These are phyloP conservation scores for Penicillium simplicissimum DNA, from an alignment of 495 filamentous ascomycete species.

Conservation along the genomic window DNA sequence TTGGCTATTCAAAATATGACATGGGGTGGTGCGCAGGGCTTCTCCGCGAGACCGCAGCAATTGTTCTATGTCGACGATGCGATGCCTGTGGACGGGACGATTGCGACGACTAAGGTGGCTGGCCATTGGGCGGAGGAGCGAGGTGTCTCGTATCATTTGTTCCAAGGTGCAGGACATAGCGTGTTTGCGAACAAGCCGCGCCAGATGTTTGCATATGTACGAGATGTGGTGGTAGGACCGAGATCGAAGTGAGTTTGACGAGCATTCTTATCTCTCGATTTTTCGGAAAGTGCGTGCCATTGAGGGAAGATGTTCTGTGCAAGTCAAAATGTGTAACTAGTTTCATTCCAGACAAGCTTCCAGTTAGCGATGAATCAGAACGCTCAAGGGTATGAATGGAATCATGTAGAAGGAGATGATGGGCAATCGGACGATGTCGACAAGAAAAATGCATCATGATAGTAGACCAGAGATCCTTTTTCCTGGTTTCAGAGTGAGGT, in stretches of 20 bases:
- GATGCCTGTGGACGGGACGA: slow-evolving; percentile 8
- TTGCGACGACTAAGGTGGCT: slow-evolving; percentile 11
- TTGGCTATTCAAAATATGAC: slow-evolving; percentile 48
- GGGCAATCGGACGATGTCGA: slow-evolving; percentile 28
- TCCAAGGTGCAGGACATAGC: slow-evolving; percentile 37
- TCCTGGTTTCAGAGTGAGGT: slow-evolving; percentile 15
- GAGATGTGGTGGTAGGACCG: slow-evolving; percentile 36
- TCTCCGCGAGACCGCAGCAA: slow-evolving; percentile 18
- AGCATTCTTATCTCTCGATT: not conserved
- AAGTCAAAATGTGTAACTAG: not conserved
- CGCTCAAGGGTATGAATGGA: not conserved
- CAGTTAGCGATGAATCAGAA: not conserved
- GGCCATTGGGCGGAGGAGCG: slow-evolving; percentile 35
- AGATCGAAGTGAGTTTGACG: slow-evolving; percentile 5
- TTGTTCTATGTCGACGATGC: slow-evolving; percentile 32
- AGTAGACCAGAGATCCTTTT: slow-evolving; percentile 10
- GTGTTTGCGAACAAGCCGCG: slow-evolving; percentile 36
- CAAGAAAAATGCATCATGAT: slow-evolving; percentile 19
- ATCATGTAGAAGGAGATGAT: not conserved
- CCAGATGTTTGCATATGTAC: slow-evolving; percentile 44
- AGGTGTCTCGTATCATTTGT: slow-evolving; percentile 40
- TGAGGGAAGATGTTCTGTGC: not conserved
- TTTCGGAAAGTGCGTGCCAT: not conserved
- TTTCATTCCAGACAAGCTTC: not conserved
- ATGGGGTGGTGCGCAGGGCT: slow-evolving; percentile 36